A percentile compares a stretch with the other conserved stretches of the same genome.
phyloP scores from a whole-genome alignment of 441 rosid genomes.

The Populus hybrid region DNA sequence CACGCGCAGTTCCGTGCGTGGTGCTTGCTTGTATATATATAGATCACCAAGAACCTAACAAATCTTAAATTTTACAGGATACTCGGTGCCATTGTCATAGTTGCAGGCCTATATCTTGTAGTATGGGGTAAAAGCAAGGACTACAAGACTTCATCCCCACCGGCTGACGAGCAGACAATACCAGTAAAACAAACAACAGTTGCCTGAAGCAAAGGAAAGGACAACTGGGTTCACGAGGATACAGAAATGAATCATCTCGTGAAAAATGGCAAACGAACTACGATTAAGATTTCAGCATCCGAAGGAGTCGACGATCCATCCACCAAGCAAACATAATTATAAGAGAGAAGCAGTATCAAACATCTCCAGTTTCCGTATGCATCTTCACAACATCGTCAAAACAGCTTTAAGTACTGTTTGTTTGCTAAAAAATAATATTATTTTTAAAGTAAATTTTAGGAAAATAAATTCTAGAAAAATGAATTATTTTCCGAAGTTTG shows the following conservation, averaged over 20 bases:
- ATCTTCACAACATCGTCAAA: too few species aligned
- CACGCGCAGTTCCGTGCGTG: background rate
- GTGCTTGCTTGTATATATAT: background rate
- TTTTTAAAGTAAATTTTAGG: too few species aligned
- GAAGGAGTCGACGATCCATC: too few species aligned
- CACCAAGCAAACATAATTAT: too few species aligned
- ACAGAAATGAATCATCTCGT: constrained; percentile 14
- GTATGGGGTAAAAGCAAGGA: constrained; percentile 90
- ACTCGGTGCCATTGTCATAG: constrained; percentile 70
- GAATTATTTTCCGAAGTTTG: too few species aligned
- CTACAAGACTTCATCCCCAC: constrained; percentile 22
- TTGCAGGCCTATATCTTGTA: constrained; percentile 72
- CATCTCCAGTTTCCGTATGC: background rate
- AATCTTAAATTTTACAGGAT: constrained; percentile 43
- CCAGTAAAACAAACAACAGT: constrained; percentile 25
- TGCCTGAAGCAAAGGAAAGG: constrained; percentile 5
- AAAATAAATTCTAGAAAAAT: too few species aligned
- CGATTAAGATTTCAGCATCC: background rate
- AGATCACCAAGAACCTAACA: background rate
- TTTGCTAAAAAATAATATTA: too few species aligned
- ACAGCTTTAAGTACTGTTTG: too few species aligned
- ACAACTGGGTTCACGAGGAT: constrained; percentile 29
- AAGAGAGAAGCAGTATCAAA: background rate
- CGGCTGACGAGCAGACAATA: constrained; percentile 19
- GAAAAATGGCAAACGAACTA: constrained; percentile 5